Conservation (phyloP, 345 rosid species). For the Salix viminalis region DNA sequence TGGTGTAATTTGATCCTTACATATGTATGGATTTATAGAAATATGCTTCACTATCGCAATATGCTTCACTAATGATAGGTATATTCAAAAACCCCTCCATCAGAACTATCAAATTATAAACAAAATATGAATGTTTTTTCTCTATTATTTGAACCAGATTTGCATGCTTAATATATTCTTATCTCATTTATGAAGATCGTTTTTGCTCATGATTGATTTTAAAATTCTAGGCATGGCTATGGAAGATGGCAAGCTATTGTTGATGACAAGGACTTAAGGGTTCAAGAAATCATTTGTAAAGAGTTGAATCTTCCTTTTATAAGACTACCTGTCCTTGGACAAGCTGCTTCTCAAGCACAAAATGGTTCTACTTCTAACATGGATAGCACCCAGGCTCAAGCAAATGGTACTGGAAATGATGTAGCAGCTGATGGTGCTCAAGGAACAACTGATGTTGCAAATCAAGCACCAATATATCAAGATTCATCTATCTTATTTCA, state of each 20-base stretch:
- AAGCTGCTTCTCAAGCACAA: slow-evolving; percentile 57
- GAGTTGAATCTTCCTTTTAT: slow-evolving; percentile 77
- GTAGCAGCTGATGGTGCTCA: slow-evolving; percentile 40
- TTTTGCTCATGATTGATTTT: slow-evolving; percentile 2
- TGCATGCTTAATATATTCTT: background rate
- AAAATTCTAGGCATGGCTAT: slow-evolving; percentile 75
- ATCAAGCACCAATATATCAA: slow-evolving; percentile 41
- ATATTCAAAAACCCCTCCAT: background rate
- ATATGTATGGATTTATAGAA: background rate
- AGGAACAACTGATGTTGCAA: slow-evolving; percentile 44
- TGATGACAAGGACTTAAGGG: slow-evolving; percentile 84
- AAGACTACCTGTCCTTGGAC: slow-evolving; percentile 66
- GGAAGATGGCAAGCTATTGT: slow-evolving; percentile 99
- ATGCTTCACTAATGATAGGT: background rate
- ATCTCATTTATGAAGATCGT: background rate
- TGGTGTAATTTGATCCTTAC: background rate
- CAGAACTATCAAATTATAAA: no score
- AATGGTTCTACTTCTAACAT: slow-evolving; percentile 51
- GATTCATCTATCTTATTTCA: slow-evolving; percentile 53
- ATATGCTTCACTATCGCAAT: background rate
- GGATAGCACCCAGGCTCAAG: slow-evolving; percentile 41
- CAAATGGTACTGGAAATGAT: slow-evolving; percentile 46
- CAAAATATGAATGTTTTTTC: background rate
- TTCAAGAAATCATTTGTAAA: slow-evolving; percentile 84
- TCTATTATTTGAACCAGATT: background rate